These are phyloP conservation scores for Achaetomiella virescens DNA, from an alignment of 495 filamentous ascomycete genomes.

Conservation along the genomic window DNA sequence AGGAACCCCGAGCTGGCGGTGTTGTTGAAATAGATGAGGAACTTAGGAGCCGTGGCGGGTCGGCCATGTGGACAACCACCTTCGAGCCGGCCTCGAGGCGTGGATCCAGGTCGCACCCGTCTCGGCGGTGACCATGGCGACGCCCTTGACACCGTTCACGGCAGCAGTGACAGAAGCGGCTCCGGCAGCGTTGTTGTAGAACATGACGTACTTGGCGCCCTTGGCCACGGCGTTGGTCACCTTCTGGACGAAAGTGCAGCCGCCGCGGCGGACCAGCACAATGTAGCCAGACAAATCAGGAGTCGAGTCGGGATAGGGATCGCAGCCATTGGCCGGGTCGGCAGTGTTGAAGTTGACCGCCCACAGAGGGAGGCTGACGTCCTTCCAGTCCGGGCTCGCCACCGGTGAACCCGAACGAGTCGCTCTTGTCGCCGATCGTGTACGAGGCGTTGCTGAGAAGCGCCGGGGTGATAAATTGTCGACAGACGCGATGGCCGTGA, in stretches of 20 bases:
- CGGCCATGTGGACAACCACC: slow-evolving; percentile 38
- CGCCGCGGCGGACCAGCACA: slow-evolving; percentile 50
- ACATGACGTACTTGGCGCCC: slow-evolving; percentile 51
- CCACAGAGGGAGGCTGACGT: slow-evolving; percentile 45
- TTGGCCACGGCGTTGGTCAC: slow-evolving; percentile 42
- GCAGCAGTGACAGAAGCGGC: slow-evolving; percentile 24
- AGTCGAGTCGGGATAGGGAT: slow-evolving; percentile 37
- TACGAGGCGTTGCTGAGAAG: slow-evolving; percentile 35
- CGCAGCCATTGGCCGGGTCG: slow-evolving; percentile 42
- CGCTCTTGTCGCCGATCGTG: slow-evolving; percentile 23
- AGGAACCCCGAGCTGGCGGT: slow-evolving; percentile 37
- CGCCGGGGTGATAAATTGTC: slow-evolving; percentile 41
- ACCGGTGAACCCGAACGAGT: slow-evolving; percentile 35
- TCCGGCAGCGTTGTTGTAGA: slow-evolving; percentile 45
- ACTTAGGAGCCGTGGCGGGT: slow-evolving; percentile 33
- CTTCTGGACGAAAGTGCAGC: slow-evolving; percentile 45
- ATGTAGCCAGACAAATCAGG: slow-evolving; percentile 48
- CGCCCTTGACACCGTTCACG: slow-evolving; percentile 27
- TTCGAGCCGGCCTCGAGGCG: slow-evolving; percentile 31
- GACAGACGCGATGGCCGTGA: slow-evolving; percentile 49
- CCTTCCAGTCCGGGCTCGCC: slow-evolving; percentile 35
- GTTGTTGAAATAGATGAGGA: slow-evolving; percentile 35
- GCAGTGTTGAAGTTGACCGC: slow-evolving; percentile 43
- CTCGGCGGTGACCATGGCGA: slow-evolving; percentile 40
- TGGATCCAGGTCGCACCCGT: slow-evolving; percentile 43